These are phyloP conservation scores for Emericellopsis terricola DNA, from an alignment of 495 filamentous ascomycete genomes.

Conservation along the genomic window DNA sequence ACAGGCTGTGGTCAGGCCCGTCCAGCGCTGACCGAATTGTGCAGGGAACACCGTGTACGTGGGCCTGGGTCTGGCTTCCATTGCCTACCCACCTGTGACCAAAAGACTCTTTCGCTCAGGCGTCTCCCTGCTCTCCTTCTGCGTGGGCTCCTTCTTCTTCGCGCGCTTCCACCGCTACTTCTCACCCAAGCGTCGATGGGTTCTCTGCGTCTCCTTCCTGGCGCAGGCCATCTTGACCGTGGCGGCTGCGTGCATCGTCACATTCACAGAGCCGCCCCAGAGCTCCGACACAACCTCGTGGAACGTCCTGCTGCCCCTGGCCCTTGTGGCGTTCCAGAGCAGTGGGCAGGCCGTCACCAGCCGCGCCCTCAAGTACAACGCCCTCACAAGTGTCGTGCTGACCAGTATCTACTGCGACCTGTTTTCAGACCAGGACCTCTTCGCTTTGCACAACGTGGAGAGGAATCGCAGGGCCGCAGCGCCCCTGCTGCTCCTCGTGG, in stretches of 20 bases:
- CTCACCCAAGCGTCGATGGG: conserved; percentile 37
- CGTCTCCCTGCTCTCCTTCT: conserved; percentile 46
- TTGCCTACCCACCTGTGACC: conserved; percentile 31
- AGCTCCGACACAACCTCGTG: conserved; percentile 29
- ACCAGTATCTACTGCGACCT: conserved; percentile 58
- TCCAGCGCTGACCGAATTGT: background rate
- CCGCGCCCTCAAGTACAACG: conserved; percentile 40
- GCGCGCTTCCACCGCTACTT: conserved; percentile 40
- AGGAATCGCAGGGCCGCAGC: conserved; percentile 39
- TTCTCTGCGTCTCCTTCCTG: conserved; percentile 41
- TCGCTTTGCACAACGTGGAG: conserved; percentile 33
- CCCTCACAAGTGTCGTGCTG: conserved; percentile 49
- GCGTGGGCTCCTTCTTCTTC: conserved; percentile 47
- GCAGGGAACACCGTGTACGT: conserved; percentile 55
- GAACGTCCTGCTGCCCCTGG: conserved; percentile 40
- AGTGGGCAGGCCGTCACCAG: conserved; percentile 53
- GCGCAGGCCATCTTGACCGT: conserved; percentile 33
- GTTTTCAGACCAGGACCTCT: conserved; percentile 41
- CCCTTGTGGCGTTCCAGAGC: conserved; percentile 50
- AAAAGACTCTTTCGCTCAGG: conserved; percentile 49
- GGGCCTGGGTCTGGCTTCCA: conserved; percentile 41
- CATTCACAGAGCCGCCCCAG: conserved; percentile 13
- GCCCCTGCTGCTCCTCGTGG: conserved; percentile 36
- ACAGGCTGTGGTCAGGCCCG: background rate
- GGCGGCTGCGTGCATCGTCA: conserved; percentile 41